Base-by-base conservation (phyloP, 2,329 filamentous ascomycete genomes). In the Penicillium psychrosexuale region DNA sequence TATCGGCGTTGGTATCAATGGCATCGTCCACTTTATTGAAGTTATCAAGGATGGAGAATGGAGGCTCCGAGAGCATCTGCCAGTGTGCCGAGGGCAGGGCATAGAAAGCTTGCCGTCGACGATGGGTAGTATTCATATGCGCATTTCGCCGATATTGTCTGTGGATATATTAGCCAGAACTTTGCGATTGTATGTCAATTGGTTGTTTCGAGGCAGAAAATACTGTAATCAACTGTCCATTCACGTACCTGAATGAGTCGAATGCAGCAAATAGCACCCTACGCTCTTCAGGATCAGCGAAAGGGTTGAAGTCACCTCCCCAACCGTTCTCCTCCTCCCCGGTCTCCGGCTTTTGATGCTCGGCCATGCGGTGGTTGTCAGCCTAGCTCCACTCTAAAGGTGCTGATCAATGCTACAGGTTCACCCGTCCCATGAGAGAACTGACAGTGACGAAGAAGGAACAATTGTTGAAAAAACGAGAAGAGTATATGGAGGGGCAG, bases 41-140 rank as follows among this genome's bases (percentile, higher is more conserved):
- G 0, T 86, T 90, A 34, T 91, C 84, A 7, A 96, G 82, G 50
- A 94, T 85, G 55, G 85, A 89, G 77, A 97, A 95, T 0, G 92
- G 93, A 0, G 89, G 86, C 5, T 82, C 82, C 0, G 91, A 86
- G 0, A 99, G 83, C 68, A 96, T 82, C 66, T 89, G 83, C 86
- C 91, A 94, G 71, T 99, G 92, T 1, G 82, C 78, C 55, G 87
- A 85, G 1, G 93, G 91, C 6, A 99, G 81, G 8, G 91, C 89
- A 72, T 97, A 99, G 75, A 99, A 97, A 13, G 91, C 88, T 72
- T 94, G 91, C 28, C 95, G 86, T 22, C 94, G 87, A 17, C 92
- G 82, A 72, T 97, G 93, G 5, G 93, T 97, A 61, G 89, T 87
- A 73, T 96, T 95, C 76, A 89, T 89, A 72, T 97, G 93, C 5